phyloP scores from a whole-genome alignment of 768 basidiomycete genomes.

The Steccherinum ochraceum region DNA sequence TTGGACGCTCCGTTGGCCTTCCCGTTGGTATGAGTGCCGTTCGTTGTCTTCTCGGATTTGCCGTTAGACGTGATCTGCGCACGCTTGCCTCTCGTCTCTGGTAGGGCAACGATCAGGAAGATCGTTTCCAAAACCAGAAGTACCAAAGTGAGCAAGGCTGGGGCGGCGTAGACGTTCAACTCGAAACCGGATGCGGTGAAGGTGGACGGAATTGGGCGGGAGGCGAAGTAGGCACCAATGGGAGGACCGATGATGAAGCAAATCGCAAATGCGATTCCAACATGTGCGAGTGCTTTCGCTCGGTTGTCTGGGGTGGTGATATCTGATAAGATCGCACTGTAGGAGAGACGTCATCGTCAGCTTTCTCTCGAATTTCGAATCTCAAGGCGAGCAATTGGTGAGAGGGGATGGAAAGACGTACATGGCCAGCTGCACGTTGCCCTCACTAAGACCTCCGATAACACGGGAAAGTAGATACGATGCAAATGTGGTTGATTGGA shows the following conservation, averaged over 20 bases:
- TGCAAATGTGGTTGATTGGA: constrained; percentile 84
- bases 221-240: constrained; percentile 93
- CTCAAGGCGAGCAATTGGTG: not conserved
- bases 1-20: constrained; percentile 11
- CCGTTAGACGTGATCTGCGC: constrained; percentile 9
- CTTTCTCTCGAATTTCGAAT: no score
- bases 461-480: constrained; percentile 86
- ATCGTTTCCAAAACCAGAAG: constrained; percentile 75
- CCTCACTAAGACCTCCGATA: constrained; percentile 91
- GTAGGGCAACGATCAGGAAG: constrained; percentile 69
- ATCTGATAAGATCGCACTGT: constrained; percentile 89
- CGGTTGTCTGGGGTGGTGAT: constrained; percentile 76
- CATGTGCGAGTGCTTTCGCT: constrained; percentile 80
- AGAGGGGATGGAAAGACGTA: constrained; percentile 32
- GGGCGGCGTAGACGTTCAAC: constrained; percentile 85
- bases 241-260: constrained; percentile 93
- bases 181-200: constrained; percentile 48
- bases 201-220: constrained; percentile 65
- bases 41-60: constrained; percentile 9
- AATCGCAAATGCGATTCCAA: constrained; percentile 94
- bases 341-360: not conserved
- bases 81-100: constrained; percentile 72
- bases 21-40: constrained; percentile 10
- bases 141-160: constrained; percentile 78
- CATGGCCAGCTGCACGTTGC: constrained; percentile 96